Evolutionary conservation across 192 early-diverging fungal species (phyloP), one percentile per base, ranked within the genome.

Genomic region (Linnemannia hyalina): DNA sequence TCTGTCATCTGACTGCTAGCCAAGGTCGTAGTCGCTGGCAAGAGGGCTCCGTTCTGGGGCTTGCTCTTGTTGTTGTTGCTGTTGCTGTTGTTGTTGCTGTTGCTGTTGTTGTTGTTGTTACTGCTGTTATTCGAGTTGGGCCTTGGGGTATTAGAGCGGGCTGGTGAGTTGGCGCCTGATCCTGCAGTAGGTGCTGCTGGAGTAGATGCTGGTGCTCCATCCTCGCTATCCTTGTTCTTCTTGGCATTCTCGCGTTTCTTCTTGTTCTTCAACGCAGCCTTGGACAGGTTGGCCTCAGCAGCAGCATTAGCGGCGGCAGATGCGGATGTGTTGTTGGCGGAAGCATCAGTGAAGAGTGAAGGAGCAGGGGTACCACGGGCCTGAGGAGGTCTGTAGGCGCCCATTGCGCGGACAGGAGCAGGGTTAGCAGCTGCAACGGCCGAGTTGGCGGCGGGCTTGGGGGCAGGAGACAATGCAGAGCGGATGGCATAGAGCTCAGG

Each of bases 401-500:
- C 93, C 29, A 91, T 88, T 29, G 60, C 60, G 42, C 90, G 83
- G 36, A 73, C 80, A 63, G 90, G 80, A 11, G 89, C 83, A 20
- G 93, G 88, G 42, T 89, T 90, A 41, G 74, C 85, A 36, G 91
- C 82, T 4, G 87, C 92, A 20, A 77, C 82, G 65, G 85, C 47
- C 74, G 89, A 49, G 89, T 92, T 74, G 85, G 94, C 76, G 82
- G 90, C 26, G 90, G 95, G 78, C 70, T 88, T 85, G 23, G 92
- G 92, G 5, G 93, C 90, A 32, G 97, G 96, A 46, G 96, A 96
- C 38, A 97, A 83, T 0, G 94, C 88, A 1, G 91, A 81, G 55
- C 96, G 92, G 90, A 97, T 96, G 22, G 97, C 96, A 85, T 94
- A 99, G 44, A 88, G 87, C 46, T 92, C 82, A 11, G 89, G 91